Base-by-base conservation (phyloP, 1,139 yeast species). In the Magnusiomyces clavatus region DNA sequence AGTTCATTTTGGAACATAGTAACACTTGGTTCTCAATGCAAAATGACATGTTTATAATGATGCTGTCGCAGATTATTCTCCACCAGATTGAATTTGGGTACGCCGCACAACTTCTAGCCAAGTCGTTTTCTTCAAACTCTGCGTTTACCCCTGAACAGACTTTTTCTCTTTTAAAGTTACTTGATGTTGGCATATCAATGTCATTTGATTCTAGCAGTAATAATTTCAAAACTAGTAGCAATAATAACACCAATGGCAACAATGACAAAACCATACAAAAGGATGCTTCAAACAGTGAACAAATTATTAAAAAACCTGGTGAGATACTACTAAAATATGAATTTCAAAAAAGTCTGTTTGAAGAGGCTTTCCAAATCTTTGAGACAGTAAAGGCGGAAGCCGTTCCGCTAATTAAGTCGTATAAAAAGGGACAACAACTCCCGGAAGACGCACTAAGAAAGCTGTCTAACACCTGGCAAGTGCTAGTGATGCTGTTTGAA, bases 11-110 rank as follows among this genome's bases (percentile, higher is more conserved):
- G 36, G 52, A 54, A 8, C 51, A 56, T 24, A 53, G 58, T 1
- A 59, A 60, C 24, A 43, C 50, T 24, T 59, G 60, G 60, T 56
- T 57, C 43, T 48, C 56, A 6, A 43, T 43, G 16, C 50, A 48
- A 3, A 54, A 55, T 16, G 54, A 55, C 49, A 48, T 48, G 11
- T 50, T 45, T 29, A 46, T 51, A 34, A 31, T 47, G 38, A 39
- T 53, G 34, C 52, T 58, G 1, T 51, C 57, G 29, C 47, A 49
- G 19, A 56, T 58, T 37, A 41, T 53, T 14, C 46, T 36, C 19
- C 43, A 38, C 10, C 46, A 57, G 17, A 46, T 58, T 17, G 43
- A 46, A 6, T 35, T 46, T n/a, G 58, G 59, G 4, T 49, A 43
- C n/a, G 56, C 54, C 3, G 49, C 56, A 11, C 29, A 16, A 12